A percentile compares a stretch with the other conserved stretches of the same genome.
Evolutionary conservation across 306 rosid species (phyloP).

Genomic region (Ammopiptanthus mongolicus): DNA sequence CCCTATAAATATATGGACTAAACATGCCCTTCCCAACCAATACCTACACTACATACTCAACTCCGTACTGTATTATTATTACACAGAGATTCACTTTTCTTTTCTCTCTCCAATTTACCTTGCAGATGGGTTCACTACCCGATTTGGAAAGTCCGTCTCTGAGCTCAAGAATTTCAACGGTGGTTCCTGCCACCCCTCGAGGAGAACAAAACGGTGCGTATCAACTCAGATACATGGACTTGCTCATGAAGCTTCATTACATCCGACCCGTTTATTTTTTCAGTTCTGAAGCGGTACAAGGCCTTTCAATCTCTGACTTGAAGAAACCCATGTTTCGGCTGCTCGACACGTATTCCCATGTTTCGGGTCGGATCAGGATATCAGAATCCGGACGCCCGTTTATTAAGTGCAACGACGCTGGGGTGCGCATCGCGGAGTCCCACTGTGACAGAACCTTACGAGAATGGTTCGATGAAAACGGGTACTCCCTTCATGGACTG

Average conservation of each 20-base stretch:
- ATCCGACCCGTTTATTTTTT: slow-evolving; percentile 60
- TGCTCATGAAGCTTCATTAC: slow-evolving; percentile 66
- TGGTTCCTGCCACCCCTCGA: slow-evolving; percentile 57
- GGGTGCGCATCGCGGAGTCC: slow-evolving; percentile 66
- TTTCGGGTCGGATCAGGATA: slow-evolving; percentile 57
- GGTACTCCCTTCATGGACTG: slow-evolving; percentile 19
- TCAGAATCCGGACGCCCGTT: slow-evolving; percentile 42
- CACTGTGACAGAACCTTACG: slow-evolving; percentile 31
- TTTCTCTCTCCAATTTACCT: neutral
- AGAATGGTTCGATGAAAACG: slow-evolving; percentile 42
- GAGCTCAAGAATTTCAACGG: slow-evolving; percentile 42
- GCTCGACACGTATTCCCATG: slow-evolving; percentile 36
- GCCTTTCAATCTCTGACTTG: slow-evolving; percentile 38
- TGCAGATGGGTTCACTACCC: slow-evolving; percentile 24
- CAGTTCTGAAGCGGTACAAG: slow-evolving; percentile 37
- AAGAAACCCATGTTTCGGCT: slow-evolving; percentile 58
- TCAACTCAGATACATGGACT: slow-evolving; percentile 51
- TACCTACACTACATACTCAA: neutral
- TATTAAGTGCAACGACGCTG: slow-evolving; percentile 73
- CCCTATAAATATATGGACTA: neutral
- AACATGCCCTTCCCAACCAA: neutral
- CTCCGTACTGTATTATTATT: neutral
- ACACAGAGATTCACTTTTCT: no score
- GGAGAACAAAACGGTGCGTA: slow-evolving; percentile 24
- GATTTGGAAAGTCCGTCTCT: neutral